A percentile compares a stretch with the other conserved stretches of the same genome.
These are phyloP conservation scores for Citrus sp. DNA, from an alignment of 345 rosid species.

Conservation along the genomic window DNA sequence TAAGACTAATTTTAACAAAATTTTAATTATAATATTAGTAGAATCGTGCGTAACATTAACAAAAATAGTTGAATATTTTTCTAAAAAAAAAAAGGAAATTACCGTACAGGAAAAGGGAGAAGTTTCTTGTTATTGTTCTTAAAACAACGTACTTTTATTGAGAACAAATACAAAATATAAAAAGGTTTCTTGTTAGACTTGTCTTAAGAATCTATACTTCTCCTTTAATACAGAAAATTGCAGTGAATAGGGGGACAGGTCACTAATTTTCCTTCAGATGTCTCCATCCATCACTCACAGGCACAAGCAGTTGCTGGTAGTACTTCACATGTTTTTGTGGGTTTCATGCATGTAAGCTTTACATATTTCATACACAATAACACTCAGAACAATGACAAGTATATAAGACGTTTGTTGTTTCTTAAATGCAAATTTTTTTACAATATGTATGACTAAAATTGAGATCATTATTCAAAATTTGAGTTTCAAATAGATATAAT, in stretches of 20 bases:
- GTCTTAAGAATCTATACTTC: background rate
- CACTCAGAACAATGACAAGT: background rate
- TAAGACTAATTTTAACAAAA: too few relatives aligned
- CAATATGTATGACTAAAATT: too few relatives aligned
- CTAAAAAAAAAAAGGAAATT: background rate
- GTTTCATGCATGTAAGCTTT: background rate
- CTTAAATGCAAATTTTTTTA: background rate
- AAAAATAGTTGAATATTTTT: too few relatives aligned
- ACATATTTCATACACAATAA: background rate
- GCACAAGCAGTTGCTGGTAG: constrained; percentile 11
- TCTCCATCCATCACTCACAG: constrained; percentile 32
- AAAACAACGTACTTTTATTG: too few relatives aligned
- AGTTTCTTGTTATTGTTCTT: background rate
- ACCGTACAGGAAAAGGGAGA: background rate
- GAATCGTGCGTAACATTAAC: too few relatives aligned
- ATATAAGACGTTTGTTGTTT: background rate
- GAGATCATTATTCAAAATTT: too few relatives aligned
- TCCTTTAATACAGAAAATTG: background rate
- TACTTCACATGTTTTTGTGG: constrained; percentile 25
- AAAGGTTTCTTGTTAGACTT: background rate
- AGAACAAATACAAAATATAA: too few relatives aligned
- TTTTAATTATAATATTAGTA: too few relatives aligned
- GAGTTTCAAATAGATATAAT: too few relatives aligned
- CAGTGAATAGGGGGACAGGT: background rate
- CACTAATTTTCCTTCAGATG: background rate